A percentile compares a stretch with the other conserved stretches of the same genome.
phyloP scores from a whole-genome alignment of 306 rosid species.

The peach (Prunus persica) region Prunus_persica_NCBIv2 NC_034009.1:6462501-6463000 shows the following conservation, averaged over 20 bases:
- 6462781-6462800: background rate
- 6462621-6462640: background rate
- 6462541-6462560: background rate
- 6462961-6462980: background rate
- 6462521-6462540: background rate
- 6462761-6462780: background rate
- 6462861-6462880: background rate
- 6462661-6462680: background rate
- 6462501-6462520: background rate
- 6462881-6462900: background rate
- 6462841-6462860: background rate
- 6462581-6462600: background rate
- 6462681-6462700: background rate
- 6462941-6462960: background rate
- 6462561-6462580: background rate
- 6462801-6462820: background rate
- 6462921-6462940: background rate
- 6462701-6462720: too few species aligned
- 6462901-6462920: conserved; percentile 1
- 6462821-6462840: background rate
- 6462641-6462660: background rate
- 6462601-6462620: background rate
- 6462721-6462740: background rate
- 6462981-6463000: background rate
- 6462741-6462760: background rate